Base-by-base conservation (phyloP, 2,329 filamentous ascomycete genomes). In the Cytospora schulzeri region DNA sequence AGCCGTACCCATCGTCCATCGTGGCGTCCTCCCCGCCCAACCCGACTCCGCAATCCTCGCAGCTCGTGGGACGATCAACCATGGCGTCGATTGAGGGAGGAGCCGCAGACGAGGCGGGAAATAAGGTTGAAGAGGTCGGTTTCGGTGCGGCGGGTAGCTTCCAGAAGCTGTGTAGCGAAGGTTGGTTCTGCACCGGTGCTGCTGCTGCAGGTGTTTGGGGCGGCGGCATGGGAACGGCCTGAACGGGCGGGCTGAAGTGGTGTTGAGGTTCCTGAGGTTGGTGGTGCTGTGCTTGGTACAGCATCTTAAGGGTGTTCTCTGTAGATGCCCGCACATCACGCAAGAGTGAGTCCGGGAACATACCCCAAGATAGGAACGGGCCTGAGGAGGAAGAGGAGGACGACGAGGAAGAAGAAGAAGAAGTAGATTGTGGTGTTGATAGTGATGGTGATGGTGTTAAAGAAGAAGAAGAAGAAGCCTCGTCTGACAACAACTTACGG, bases 121-220 rank as follows among this genome's bases (percentile, higher is more conserved):
- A 65, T 24, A n/a, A n/a, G n/a, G 64, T 62, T 3, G 69, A 63
- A 8, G 74, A 31, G 57, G 1, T 74, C 68, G 71, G 70, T 15
- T 69, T 67, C 6, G 80, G 72, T 0, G 76, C 72, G 0, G 77
- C 76, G 1, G 77, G 79, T 17, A 88, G 78, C n/a, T 80, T 79
- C 85, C 85, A 89, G 75, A 88, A 89, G 50, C 77, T 83, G 72
- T 88, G 85, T 0, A 89, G 76, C 0, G 83, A 86, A 4, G 79
- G 76, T 71, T 88, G 85, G 26, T 62, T 72, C 57, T 63, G 65
- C 28, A n/a, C 56, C 57, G 26, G 69, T 48, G 50, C 58, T 60
- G 70, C 33, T 48, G 50, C 58, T 60, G 70, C 33, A 11, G 68
- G 22, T 63, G 67, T 50, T 33, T 71, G 41, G 58, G 60, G 35